Evolutionary conservation across 495 filamentous ascomycete species (phyloP).

Genomic region (Aspergillus sclerotioniger): DNA sequence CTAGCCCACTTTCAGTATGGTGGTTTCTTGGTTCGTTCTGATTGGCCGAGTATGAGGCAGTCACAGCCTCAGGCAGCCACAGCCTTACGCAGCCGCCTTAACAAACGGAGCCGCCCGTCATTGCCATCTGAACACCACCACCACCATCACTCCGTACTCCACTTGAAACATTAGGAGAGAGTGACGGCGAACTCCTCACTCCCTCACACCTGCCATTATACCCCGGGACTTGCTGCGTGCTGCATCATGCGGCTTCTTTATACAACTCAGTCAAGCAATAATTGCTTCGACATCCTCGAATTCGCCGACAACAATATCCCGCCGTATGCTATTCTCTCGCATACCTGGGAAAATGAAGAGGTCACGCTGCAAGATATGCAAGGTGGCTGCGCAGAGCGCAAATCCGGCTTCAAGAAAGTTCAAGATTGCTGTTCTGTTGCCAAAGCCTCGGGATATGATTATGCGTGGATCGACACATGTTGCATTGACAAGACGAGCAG

Average conservation of each 20-base stretch:
- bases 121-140: no score
- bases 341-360: conserved; percentile 37
- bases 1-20: no score
- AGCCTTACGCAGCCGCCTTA: no score
- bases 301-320: background rate
- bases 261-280: background rate
- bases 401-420: background rate
- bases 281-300: background rate
- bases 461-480: conserved; percentile 29
- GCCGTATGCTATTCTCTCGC: conserved; percentile 26
- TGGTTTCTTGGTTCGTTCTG: no score
- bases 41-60: no score
- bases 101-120: no score
- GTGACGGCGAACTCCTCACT: no score
- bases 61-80: no score
- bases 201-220: no score
- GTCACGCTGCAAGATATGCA: conserved; percentile 27
- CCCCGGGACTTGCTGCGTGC: no score
- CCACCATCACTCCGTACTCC: no score
- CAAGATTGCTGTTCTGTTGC: conserved; percentile 1
- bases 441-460: background rate
- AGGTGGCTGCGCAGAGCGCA: background rate
- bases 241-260: background rate
- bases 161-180: no score
- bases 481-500: conserved; percentile 44